Evolutionary conservation across 2,329 filamentous ascomycete species (phyloP), one percentile per base, ranked within the genome.

Genomic region (Triangularia verruculosa): DNA sequence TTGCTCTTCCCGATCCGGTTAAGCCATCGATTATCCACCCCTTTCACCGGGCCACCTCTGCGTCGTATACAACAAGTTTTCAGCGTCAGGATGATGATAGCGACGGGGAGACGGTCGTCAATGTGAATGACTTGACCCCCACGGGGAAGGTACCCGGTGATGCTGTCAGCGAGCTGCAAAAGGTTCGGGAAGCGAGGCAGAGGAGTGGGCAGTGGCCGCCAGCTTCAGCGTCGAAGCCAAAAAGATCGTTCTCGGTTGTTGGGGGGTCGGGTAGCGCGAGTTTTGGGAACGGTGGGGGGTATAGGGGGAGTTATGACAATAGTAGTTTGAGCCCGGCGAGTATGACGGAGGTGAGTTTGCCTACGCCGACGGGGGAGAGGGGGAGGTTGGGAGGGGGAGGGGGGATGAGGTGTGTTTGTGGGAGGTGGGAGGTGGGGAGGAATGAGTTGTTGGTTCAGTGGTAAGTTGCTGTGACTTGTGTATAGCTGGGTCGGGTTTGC

Each of bases 361-460:
- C 77, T 2, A 83, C 79, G 3, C 79, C 81, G 9, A 79, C 79
- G 30, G 77, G 78, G 2, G 75, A 75, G 32, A 73, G 73, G 22
- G 75, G 78, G 27, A 76, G 74, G n/a, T 5, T 78, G 2, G 75
- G 75, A 28, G 73, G 74, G 20, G 75, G 78, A 24, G 78, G 78
- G 52, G 76, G 75, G 22, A 79, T 88, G 30, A 79, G 86, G 65
- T 89, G 86, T 69, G 78, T 87, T 17, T 89, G 86, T 72, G 79
- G 80, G 62, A 74, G 75, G 59, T 60, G 65, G n/a, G 75, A 77
- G 59, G 72, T 74, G 32, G 79, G 81, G 52, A 73, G 72, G 57
- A 79, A 82, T 67, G 78, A 77, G 63, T 86, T 86, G 68, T 82
- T 89, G 81, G 80, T 89, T 63, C 85, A 87, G 74, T 89, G 86